phyloP scores from a whole-genome alignment of 306 rosid genomes.

The Casuarina glauca region DNA sequence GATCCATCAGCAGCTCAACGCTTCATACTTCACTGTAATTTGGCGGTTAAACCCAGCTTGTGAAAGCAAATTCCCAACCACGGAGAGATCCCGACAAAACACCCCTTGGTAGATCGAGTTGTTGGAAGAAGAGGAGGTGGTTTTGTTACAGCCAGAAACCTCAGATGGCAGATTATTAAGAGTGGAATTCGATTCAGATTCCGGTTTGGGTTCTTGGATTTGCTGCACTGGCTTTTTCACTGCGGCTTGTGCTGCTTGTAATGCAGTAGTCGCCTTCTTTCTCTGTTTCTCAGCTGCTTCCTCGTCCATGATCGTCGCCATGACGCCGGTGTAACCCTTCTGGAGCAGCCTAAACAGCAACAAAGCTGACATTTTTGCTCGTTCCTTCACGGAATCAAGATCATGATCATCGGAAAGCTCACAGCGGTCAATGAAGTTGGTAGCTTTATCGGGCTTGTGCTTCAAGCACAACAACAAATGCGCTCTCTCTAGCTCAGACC shows the following conservation, averaged over 20 bases:
- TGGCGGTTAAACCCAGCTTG: slow-evolving; percentile 79
- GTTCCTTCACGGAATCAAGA: slow-evolving; percentile 70
- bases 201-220: slow-evolving; percentile 32
- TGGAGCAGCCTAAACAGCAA: slow-evolving; percentile 83
- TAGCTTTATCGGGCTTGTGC: slow-evolving; percentile 88
- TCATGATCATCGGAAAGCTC: slow-evolving; percentile 74
- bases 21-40: slow-evolving; percentile 82
- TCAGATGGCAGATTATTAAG: neutral
- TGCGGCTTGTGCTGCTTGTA: slow-evolving; percentile 38
- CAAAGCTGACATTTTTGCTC: slow-evolving; percentile 72
- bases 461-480: slow-evolving; percentile 62
- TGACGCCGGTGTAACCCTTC: slow-evolving; percentile 72
- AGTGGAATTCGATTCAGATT: slow-evolving; percentile 27
- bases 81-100: slow-evolving; percentile 84
- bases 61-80: slow-evolving; percentile 75
- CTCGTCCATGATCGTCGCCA: slow-evolving; percentile 59
- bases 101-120: slow-evolving; percentile 70
- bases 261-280: slow-evolving; percentile 53
- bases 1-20: slow-evolving; percentile 67
- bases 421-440: slow-evolving; percentile 67
- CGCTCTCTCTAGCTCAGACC: slow-evolving; percentile 86
- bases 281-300: slow-evolving; percentile 78
- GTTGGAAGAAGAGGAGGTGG: slow-evolving; percentile 30
- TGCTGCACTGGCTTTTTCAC: slow-evolving; percentile 47
- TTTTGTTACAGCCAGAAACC: slow-evolving; percentile 27